phyloP scores from a whole-genome alignment of 2,329 filamentous ascomycete species.

The Hypomyces perniciosus region DNA sequence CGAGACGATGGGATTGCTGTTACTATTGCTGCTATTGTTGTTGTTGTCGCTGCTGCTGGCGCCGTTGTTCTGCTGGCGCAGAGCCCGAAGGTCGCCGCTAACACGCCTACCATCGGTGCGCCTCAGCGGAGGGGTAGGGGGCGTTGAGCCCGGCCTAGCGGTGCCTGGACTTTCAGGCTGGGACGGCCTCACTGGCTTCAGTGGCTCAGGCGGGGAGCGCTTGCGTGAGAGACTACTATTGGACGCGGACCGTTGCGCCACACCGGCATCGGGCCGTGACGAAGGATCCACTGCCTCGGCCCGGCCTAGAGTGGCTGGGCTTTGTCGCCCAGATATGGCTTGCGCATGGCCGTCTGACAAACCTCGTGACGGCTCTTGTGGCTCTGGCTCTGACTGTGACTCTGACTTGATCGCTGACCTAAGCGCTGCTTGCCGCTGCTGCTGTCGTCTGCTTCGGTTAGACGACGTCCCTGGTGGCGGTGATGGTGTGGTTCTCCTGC shows the following conservation, averaged over 20 bases:
- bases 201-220: slow-evolving; percentile 50
- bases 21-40: background rate
- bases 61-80: slow-evolving; percentile 32
- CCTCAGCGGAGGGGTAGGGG: slow-evolving; percentile 60
- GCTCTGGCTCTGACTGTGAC: background rate
- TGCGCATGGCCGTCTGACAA: slow-evolving; percentile 30
- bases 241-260: slow-evolving; percentile 41
- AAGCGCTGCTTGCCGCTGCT: background rate
- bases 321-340: too few relatives aligned
- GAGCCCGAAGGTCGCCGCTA: slow-evolving; percentile 63
- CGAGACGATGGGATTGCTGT: slow-evolving; percentile 5
- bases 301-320: slow-evolving; percentile 5
- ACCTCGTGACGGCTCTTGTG: slow-evolving; percentile 19
- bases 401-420: slow-evolving; percentile 3
- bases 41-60: slow-evolving; percentile 13
- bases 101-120: slow-evolving; percentile 55
- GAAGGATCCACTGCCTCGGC: slow-evolving; percentile 5
- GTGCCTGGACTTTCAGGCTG: slow-evolving; percentile 59
- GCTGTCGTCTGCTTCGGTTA: slow-evolving; percentile 1
- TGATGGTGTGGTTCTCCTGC: slow-evolving; percentile 3
- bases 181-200: slow-evolving; percentile 39
- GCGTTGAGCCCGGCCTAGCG: slow-evolving; percentile 25
- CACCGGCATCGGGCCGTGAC: slow-evolving; percentile 19
- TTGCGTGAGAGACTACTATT: slow-evolving; percentile 48
- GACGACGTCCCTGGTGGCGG: slow-evolving; percentile 1